phyloP scores from a whole-genome alignment of 345 rosid species.

The Brassica juncea region DNA sequence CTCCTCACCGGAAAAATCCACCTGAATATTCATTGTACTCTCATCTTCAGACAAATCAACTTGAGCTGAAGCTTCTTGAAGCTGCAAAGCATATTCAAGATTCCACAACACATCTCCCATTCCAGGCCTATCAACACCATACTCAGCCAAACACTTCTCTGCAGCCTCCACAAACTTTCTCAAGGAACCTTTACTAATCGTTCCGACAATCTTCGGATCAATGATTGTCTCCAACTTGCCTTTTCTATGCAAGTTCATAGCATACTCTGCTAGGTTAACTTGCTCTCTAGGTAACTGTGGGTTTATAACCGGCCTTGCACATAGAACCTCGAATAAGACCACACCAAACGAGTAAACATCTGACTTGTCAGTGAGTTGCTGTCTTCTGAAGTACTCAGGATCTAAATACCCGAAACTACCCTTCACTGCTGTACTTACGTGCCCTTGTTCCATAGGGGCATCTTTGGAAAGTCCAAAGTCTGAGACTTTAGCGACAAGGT shows the following conservation, averaged over 20 bases:
- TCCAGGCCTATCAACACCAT: slow-evolving; percentile 79
- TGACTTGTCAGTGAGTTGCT: slow-evolving; percentile 81
- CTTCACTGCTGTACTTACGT: slow-evolving; percentile 86
- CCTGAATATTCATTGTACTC: slow-evolving; percentile 32
- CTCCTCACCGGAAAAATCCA: slow-evolving; percentile 26
- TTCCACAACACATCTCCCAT: slow-evolving; percentile 92
- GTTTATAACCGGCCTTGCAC: slow-evolving; percentile 71
- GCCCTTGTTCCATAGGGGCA: slow-evolving; percentile 66
- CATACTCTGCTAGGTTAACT: slow-evolving; percentile 82
- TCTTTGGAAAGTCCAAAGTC: slow-evolving; percentile 83
- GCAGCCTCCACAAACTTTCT: slow-evolving; percentile 73
- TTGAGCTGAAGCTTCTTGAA: slow-evolving; percentile 61
- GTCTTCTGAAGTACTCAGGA: slow-evolving; percentile 81
- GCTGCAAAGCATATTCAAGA: slow-evolving; percentile 81
- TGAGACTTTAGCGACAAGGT: slow-evolving; percentile 70
- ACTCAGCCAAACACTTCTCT: slow-evolving; percentile 80
- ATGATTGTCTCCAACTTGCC: slow-evolving; percentile 62
- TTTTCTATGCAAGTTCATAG: slow-evolving; percentile 66
- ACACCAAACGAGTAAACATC: slow-evolving; percentile 93
- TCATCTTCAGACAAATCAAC: slow-evolving; percentile 47
- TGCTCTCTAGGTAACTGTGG: slow-evolving; percentile 68
- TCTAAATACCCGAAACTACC: slow-evolving; percentile 91
- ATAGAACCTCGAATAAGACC: slow-evolving; percentile 74
- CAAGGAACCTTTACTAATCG: slow-evolving; percentile 53
- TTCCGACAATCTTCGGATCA: slow-evolving; percentile 57